Evolutionary conservation across 495 filamentous ascomycete genomes (phyloP), one percentile per base, ranked within the genome.

Genomic region (Antarctomyces pellizariae): DNA sequence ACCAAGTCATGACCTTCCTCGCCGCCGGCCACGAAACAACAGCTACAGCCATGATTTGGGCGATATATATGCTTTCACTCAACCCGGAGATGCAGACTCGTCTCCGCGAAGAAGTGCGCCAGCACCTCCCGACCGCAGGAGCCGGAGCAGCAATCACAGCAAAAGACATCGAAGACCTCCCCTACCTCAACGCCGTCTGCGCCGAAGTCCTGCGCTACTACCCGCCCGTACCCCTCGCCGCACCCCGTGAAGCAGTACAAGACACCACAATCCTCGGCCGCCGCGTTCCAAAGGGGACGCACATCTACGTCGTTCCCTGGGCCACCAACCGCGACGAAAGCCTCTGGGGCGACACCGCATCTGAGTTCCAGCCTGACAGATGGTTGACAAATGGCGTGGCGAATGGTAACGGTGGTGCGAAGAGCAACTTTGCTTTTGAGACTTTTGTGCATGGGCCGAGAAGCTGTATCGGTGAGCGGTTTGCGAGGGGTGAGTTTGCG

Each of bases 1-100:
- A 92, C 43, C 83, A 93, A 43, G 62, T 86, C 44, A 90, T 92
- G 80, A 93, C 83, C 2, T 92, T 93, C 54, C 67, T 92, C 2
- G 75, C 71, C 0, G 83, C 84, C 0, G 84, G 84, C 10, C 84
- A 93, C 44, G 84, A 90, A 53, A 66, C 61, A 2, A 66, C 64
- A 0, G 57, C 62, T 12, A 52, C 56, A 0, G 40, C 60, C 13
- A 57, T 68, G 54, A 62, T 53, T 1, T 68, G 60, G 62, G 59
- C 55, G 3, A 35, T 56, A 7, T 63, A 66, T 31, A 35, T 62
- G 27, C 51, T 67, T 8, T 47, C 50, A 22, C 45, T 47, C 10
- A 32, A 58, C 25, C 56, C 53, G 5, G 47, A 59, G 2, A 29
- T 66, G 4, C 64, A 67, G 32, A 31, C 32, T 3, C 44, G 46